Conservation (phyloP, 176 grass and related monocot species). For the Musa troglodytarum region DNA sequence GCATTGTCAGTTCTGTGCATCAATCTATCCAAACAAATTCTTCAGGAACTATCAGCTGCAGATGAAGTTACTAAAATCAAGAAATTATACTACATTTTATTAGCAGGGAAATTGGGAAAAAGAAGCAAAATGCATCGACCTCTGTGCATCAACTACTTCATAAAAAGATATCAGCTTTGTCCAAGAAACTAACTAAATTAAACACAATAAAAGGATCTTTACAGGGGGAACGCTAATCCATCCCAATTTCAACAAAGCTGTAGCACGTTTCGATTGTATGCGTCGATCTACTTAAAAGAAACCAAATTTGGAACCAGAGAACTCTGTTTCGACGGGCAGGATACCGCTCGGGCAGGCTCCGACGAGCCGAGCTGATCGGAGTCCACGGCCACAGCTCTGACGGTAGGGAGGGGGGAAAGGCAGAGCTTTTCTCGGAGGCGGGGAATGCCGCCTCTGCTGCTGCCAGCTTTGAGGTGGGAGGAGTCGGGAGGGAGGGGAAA, state of each 20-base stretch:
- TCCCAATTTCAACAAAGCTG: background rate
- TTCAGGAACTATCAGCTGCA: too few species aligned
- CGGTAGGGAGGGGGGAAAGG: constrained; percentile 1
- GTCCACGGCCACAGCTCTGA: constrained; percentile 48
- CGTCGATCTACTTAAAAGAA: background rate
- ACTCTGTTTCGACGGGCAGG: background rate
- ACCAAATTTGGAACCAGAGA: background rate
- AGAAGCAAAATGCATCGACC: too few species aligned
- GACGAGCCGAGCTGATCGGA: constrained; percentile 41
- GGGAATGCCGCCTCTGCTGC: background rate
- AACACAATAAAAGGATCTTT: background rate
- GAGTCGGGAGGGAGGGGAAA: constrained; percentile 15
- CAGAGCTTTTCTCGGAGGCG: too few species aligned
- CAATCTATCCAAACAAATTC: too few species aligned
- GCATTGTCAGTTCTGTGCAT: too few species aligned
- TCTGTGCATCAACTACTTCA: too few species aligned
- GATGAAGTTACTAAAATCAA: too few species aligned
- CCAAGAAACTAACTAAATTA: background rate
- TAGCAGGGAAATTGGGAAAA: too few species aligned
- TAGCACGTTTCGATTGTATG: background rate
- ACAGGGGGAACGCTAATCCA: background rate
- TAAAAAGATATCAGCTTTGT: background rate
- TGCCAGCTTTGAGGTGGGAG: background rate
- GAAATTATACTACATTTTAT: too few species aligned
- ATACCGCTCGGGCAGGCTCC: constrained; percentile 39